Evolutionary conservation across 257 asterid species (phyloP).

Genomic region (Catharanthus roseus): DNA sequence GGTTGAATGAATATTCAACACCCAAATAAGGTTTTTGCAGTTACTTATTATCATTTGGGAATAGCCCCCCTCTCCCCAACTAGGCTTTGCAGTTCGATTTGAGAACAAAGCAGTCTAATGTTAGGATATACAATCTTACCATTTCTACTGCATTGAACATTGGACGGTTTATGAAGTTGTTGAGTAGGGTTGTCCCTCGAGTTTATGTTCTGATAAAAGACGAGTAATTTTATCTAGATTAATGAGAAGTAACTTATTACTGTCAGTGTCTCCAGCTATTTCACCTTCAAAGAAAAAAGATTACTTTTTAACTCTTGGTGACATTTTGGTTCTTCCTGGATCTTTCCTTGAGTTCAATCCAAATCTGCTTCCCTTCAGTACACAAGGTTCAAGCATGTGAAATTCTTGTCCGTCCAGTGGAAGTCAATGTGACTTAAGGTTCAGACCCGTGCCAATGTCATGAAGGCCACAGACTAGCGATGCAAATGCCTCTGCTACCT

Average conservation of each 20-base stretch:
- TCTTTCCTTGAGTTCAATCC: too few relatives aligned
- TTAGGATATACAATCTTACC: conserved; percentile 2
- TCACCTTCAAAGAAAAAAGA: neutral
- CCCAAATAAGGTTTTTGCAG: conserved; percentile 7
- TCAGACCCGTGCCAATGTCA: too few relatives aligned
- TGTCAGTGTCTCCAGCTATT: neutral
- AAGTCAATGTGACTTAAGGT: too few relatives aligned
- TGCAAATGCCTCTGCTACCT: neutral
- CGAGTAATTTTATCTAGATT: too few relatives aligned
- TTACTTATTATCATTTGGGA: conserved; percentile 1
- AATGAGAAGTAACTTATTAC: neutral
- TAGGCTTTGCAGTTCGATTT: conserved; percentile 12
- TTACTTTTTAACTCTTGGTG: neutral
- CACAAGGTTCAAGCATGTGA: neutral
- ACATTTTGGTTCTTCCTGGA: neutral
- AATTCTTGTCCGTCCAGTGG: neutral
- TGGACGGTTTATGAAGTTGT: neutral
- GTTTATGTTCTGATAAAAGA: neutral
- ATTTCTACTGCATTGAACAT: neutral
- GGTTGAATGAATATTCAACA: neutral
- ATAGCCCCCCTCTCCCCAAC: neutral
- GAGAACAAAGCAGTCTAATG: too few relatives aligned
- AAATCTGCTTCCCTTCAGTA: too few relatives aligned
- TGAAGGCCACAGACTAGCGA: neutral
- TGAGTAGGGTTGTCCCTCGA: neutral